Base-by-base conservation (phyloP, 148 eudicot species). In the Pouteria glomerata region DNA sequence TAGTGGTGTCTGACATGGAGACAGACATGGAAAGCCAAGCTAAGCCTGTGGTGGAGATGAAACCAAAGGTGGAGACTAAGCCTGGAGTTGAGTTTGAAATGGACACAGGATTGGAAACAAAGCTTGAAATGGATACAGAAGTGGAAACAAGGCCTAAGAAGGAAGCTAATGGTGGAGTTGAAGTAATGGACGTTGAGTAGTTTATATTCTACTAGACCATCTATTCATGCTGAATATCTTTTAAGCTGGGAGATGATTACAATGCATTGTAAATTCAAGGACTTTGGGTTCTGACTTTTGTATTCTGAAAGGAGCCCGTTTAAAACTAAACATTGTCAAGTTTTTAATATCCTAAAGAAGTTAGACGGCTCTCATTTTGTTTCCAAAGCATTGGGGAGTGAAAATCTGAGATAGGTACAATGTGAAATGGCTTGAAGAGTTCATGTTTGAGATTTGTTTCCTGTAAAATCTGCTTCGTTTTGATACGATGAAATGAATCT, bases 181-280 rank as follows among this genome's bases (percentile, higher is more conserved):
- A 68, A 55, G 71, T 74, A 53, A 80, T 86, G 87, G 87, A 84
- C 29, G 66, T 84, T 47, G 82, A 84, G 80, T 86, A 80, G 60
- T 65, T 71, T 55, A 26, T 8, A 55, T 3, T 16, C 21, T 14
- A 2, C 47, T 34, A 34, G 51, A 69, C n/a, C 4, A 33, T 55
- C 24, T 7, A 16, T 42, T 30, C 23, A 58, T 29, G 14, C 21
- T 2, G 23, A 24, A 47, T 23, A 21, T n/a, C 14, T 6, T 29
- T 58, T 44, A 21, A 53, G 52, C 5, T 37, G 18, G 27, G 12
- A 11, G 18, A 8, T 35, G 35, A n/a, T n/a, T n/a, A n/a, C n/a
- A n/a, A n/a, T n/a, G n/a, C n/a, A n/a, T n/a, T n/a, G n/a, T n/a
- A n/a, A n/a, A n/a, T n/a, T n/a, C n/a, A n/a, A 4, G 23, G 27